Percentiles rank a stretch among this genome's conserved stretches.
Evolutionary conservation across 768 basidiomycete species (phyloP).

Genomic region (Macrolepiota dolichaula): DNA sequence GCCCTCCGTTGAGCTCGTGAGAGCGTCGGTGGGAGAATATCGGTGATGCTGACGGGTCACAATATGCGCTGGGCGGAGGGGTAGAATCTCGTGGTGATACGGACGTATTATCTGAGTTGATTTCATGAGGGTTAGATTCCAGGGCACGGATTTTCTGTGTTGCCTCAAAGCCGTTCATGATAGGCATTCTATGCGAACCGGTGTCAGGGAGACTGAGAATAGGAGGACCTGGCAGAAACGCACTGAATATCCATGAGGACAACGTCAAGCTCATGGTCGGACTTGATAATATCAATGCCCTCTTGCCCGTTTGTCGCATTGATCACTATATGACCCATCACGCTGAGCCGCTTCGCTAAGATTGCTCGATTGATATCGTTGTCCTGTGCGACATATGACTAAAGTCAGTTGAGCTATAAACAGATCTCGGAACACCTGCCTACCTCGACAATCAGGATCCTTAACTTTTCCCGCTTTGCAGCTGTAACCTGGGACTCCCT

Average conservation of each 20-base stretch:
- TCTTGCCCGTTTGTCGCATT: slow-evolving; percentile 76
- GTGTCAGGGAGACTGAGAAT: not conserved
- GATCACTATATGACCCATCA: slow-evolving; percentile 64
- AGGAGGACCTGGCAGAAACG: slow-evolving; percentile 18
- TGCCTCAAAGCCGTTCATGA: slow-evolving; percentile 71
- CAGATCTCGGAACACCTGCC: slow-evolving; percentile 7
- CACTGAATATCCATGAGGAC: slow-evolving; percentile 85
- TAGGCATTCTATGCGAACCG: slow-evolving; percentile 59
- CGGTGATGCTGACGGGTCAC: too few relatives aligned
- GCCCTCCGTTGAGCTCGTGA: slow-evolving; percentile 44
- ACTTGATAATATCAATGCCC: slow-evolving; percentile 54
- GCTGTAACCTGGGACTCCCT: not conserved
- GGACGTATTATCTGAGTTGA: too few relatives aligned
- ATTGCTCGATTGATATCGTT: slow-evolving; percentile 73
- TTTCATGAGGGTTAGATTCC: slow-evolving; percentile 30
- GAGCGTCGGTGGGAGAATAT: slow-evolving; percentile 31
- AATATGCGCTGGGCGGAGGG: too few relatives aligned
- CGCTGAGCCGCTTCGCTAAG: slow-evolving; percentile 60
- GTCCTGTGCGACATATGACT: slow-evolving; percentile 40
- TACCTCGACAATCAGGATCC: slow-evolving; percentile 70
- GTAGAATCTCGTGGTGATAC: too few relatives aligned
- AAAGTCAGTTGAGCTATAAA: not conserved
- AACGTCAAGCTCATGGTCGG: slow-evolving; percentile 63
- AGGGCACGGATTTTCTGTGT: slow-evolving; percentile 62
- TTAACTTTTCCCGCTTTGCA: slow-evolving; percentile 23